These are phyloP conservation scores for Paramecium sonneborni DNA, from an alignment of 73 alveolate species.

Conservation along the genomic window DNA sequence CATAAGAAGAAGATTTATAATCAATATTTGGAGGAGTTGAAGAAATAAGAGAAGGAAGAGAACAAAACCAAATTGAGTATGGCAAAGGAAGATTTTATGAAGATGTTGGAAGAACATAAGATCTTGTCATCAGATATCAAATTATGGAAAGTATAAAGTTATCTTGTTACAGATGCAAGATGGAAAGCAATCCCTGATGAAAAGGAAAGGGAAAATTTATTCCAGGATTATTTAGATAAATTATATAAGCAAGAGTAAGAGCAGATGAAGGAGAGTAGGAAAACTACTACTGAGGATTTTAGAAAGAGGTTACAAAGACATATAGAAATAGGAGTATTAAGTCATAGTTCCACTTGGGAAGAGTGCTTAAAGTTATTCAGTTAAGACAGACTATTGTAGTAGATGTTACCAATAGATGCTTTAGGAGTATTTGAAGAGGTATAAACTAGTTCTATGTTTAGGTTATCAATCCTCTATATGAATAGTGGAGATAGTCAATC, in stretches of 20 bases:
- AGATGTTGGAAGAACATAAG: conserved; percentile 42
- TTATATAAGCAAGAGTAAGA: conserved; percentile 43
- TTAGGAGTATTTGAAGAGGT: conserved; percentile 47
- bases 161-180: conserved; percentile 40
- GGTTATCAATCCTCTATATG: conserved; percentile 42
- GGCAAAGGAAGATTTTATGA: conserved; percentile 49
- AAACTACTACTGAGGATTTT: conserved; percentile 37
- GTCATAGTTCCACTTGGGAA: conserved; percentile 51
- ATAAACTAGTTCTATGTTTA: neutral
- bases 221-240: conserved; percentile 50
- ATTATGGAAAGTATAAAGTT: conserved; percentile 49
- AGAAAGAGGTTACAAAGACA: conserved; percentile 47
- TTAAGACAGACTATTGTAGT: conserved; percentile 22
- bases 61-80: neutral
- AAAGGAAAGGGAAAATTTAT: conserved; percentile 36
- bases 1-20: conserved; percentile 43
- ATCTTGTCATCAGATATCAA: conserved; percentile 12
- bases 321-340: conserved; percentile 45
- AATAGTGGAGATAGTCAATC: conserved; percentile 45
- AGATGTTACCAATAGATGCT: conserved; percentile 44
- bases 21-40: conserved; percentile 12
- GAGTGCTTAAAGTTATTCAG: conserved; percentile 42
- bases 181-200: conserved; percentile 57
- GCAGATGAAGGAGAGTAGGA: neutral
- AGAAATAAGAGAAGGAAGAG: conserved; percentile 37